A percentile compares a stretch with the other conserved stretches of the same genome.
These are phyloP conservation scores for Puccinia coronata DNA, from an alignment of 1,284 basidiomycete species.

Conservation along the genomic window DNA sequence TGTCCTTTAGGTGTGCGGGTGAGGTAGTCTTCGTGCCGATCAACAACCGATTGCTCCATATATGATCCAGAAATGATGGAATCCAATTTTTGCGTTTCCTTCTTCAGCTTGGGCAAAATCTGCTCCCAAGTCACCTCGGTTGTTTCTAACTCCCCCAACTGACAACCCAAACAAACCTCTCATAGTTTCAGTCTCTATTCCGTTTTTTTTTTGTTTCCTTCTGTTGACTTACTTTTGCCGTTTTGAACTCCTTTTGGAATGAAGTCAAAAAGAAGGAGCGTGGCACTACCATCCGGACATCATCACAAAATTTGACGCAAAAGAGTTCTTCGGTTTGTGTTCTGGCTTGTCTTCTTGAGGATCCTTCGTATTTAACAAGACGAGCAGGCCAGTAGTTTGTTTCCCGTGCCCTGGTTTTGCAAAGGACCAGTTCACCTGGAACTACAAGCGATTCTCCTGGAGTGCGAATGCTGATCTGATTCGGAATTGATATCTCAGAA, in stretches of 20 bases:
- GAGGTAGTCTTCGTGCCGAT: background rate
- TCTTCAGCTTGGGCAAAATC: background rate
- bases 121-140: background rate
- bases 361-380: background rate
- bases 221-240: conserved; percentile 2
- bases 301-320: conserved; percentile 1
- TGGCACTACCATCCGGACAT: background rate
- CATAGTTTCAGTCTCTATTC: background rate
- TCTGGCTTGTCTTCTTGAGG: background rate
- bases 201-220: too few relatives aligned
- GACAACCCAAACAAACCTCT: background rate
- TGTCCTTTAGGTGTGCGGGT: background rate
- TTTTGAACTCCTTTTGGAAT: background rate
- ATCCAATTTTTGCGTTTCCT: background rate
- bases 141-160: background rate
- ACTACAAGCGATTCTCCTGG: background rate
- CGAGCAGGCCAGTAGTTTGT: conserved; percentile 10
- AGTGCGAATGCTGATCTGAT: background rate
- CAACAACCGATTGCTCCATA: background rate
- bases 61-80: background rate
- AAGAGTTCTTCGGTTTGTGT: background rate
- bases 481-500: background rate
- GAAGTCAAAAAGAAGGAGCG: conserved; percentile 3
- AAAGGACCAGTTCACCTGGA: background rate
- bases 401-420: background rate